A percentile compares a stretch with the other conserved stretches of the same genome.
phyloP scores from a whole-genome alignment of 1,284 basidiomycete species.

The Microbotryum violaceum region DNA sequence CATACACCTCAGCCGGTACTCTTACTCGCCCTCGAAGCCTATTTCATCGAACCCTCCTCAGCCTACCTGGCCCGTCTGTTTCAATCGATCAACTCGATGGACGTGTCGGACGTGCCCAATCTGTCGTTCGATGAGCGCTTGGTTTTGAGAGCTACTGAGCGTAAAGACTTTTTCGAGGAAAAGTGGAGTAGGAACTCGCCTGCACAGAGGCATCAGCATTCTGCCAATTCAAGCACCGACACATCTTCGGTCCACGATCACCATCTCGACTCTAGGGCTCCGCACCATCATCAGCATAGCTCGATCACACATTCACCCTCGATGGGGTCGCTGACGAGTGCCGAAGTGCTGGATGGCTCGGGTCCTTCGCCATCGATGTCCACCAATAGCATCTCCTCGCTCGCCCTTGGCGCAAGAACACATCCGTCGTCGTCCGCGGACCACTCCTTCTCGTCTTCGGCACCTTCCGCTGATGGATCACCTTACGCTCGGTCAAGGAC shows the following conservation, averaged over 20 bases:
- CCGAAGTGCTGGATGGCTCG: constrained; percentile 6
- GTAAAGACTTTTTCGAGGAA: constrained; percentile 85
- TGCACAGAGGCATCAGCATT: no score
- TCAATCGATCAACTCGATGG: constrained; percentile 86
- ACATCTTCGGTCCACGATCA: no score
- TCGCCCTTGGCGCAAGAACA: constrained; percentile 4
- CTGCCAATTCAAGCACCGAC: no score
- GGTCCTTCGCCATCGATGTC: background rate
- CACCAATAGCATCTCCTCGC: constrained; percentile 8
- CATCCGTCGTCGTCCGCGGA: no score
- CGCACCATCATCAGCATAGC: background rate
- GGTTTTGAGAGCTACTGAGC: constrained; percentile 78
- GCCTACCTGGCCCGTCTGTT: constrained; percentile 81
- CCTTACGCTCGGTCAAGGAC: no score
- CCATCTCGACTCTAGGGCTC: background rate
- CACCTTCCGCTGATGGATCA: no score
- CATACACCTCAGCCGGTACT: constrained; percentile 63
- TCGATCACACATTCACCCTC: background rate
- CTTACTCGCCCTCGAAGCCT: constrained; percentile 89
- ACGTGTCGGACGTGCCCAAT: constrained; percentile 67
- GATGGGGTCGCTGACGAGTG: constrained; percentile 1
- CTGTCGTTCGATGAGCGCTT: constrained; percentile 76
- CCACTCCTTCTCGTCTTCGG: no score
- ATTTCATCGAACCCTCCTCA: constrained; percentile 77
- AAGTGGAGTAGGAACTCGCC: constrained; percentile 38